A percentile compares a stretch with the other conserved stretches of the same genome.
Evolutionary conservation across 148 eudicot species (phyloP).

Genomic region (Rhododendron ferrugineum): DNA sequence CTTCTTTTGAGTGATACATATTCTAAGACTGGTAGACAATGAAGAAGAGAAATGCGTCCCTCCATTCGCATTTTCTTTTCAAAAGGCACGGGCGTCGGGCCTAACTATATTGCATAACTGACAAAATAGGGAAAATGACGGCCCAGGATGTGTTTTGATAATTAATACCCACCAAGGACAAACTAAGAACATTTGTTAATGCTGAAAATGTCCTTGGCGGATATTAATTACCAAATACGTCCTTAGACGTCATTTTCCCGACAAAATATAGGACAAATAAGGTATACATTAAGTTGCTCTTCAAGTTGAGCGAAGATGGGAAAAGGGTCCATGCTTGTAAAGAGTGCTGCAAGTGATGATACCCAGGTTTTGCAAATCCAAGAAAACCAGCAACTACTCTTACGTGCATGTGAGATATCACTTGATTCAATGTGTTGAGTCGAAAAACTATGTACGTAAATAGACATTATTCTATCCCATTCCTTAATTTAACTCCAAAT

Average conservation of each 20-base stretch:
- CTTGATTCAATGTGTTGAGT: background rate
- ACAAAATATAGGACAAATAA: background rate
- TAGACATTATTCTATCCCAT: background rate
- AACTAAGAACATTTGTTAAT: too few species aligned
- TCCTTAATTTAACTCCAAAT: background rate
- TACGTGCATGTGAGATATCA: background rate
- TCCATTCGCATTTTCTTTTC: background rate
- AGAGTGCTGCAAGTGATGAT: background rate
- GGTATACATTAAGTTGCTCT: background rate
- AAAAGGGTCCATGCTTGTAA: background rate
- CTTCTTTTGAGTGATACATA: background rate
- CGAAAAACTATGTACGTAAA: background rate
- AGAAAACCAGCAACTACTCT: background rate
- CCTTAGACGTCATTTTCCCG: too few species aligned
- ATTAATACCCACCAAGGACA: too few species aligned
- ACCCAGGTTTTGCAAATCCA: background rate
- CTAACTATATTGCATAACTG: background rate
- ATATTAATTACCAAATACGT: too few species aligned
- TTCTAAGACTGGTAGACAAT: background rate
- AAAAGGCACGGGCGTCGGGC: background rate
- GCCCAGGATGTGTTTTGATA: too few species aligned
- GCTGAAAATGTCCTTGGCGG: too few species aligned
- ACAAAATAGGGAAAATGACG: too few species aligned
- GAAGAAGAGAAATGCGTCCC: background rate
- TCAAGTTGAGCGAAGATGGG: background rate